Evolutionary conservation across 306 rosid species (phyloP).

Genomic region (Ziziphus jujuba): DNA sequence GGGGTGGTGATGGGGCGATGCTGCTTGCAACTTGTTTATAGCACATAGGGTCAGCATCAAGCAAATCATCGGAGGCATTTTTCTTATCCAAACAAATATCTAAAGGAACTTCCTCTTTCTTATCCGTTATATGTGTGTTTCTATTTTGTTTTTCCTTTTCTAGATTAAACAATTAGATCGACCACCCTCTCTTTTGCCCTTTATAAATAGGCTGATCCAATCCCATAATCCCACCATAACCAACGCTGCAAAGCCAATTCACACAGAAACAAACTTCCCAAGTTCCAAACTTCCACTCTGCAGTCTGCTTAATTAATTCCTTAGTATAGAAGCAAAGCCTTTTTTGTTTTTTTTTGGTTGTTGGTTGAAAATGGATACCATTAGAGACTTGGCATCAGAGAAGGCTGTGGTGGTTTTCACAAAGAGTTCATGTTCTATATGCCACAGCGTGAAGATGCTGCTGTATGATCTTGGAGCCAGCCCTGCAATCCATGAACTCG

Average conservation of each 20-base stretch:
- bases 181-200: slow-evolving; percentile 36
- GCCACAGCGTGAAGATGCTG: slow-evolving; percentile 86
- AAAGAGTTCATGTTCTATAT: slow-evolving; percentile 93
- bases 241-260: slow-evolving; percentile 27
- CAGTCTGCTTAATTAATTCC: no score
- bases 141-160: slow-evolving; percentile 18
- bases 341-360: background rate
- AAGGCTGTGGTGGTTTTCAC: slow-evolving; percentile 95
- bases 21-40: slow-evolving; percentile 54
- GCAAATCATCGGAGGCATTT: slow-evolving; percentile 61
- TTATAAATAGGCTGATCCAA: slow-evolving; percentile 64
- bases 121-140: slow-evolving; percentile 46
- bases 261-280: slow-evolving; percentile 22
- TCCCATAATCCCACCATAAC: slow-evolving; percentile 47
- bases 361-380: slow-evolving; percentile 59
- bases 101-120: slow-evolving; percentile 53
- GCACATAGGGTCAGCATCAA: slow-evolving; percentile 53
- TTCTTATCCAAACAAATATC: slow-evolving; percentile 92
- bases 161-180: slow-evolving; percentile 41
- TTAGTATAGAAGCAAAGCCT: no score
- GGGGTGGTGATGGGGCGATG: slow-evolving; percentile 19
- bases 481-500: slow-evolving; percentile 91
- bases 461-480: slow-evolving; percentile 95
- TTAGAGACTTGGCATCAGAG: slow-evolving; percentile 82
- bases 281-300: no score